Evolutionary conservation across 305 asterid species (phyloP), one percentile per base, ranked within the genome.

Genomic region (Stenogyne calaminthoides): DNA sequence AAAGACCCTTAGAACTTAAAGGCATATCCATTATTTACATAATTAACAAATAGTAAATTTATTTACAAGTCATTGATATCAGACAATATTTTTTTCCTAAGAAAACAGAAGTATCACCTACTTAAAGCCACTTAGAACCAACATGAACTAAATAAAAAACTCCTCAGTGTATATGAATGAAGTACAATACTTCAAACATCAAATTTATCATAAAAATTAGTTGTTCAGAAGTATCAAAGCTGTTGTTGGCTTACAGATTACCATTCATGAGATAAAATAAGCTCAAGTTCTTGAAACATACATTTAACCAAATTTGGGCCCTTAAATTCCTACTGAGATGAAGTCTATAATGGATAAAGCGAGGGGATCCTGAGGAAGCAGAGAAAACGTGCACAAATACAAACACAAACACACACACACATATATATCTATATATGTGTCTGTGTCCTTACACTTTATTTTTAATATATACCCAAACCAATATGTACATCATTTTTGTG

Each of bases 111-210:
- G 39, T 39, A 39, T 22, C 9, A 27, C 64, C 39, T 1, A 58
- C 22, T 58, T 56, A 51, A 65, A 70, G 59, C 71, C 47, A 70
- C 77, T 29, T 57, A 49, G 57, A 61, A 42, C 66, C 37, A 61
- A 37, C 65, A 68, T 68, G 65, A 58, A 75, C 62, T 47, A 9
- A 20, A 20, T 47, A 54, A 19, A 51, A 22, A 52, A 71, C 56
- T 34, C 36, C 60, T 55, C 56, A 63, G 39, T 47, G 52, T 15
- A 15, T 57, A 63, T 64, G 51, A 63, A 69, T 40, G 71, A 65
- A 42, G 54, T 40, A 42, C 18, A 46, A 68, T 54, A 70, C 68
- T 52, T 74, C 47, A n/a, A 55, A 49, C 37, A 16, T 14, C 18
- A 19, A 72, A 36, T 63, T 42, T 62, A 20, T 34, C 58, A 62